Percentiles rank a stretch among this genome's conserved stretches.
phyloP scores from a whole-genome alignment of 202 grass and related monocot species.

The Setaria viridis region DNA sequence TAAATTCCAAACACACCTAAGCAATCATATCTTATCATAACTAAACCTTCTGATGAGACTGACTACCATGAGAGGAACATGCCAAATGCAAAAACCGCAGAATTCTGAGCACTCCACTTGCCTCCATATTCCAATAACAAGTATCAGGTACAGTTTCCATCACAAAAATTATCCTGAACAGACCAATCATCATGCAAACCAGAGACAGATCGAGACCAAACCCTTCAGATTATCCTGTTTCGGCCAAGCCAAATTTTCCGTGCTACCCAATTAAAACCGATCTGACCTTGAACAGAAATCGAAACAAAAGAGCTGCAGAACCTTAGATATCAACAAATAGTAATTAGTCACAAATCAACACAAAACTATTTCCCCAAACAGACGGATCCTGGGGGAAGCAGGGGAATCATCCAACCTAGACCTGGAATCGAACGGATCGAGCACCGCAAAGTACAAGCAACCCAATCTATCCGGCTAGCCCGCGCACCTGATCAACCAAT shows the following conservation, averaged over 20 bases:
- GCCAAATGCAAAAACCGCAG: not conserved
- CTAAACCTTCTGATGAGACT: not conserved
- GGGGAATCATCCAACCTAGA: slow-evolving; percentile 4
- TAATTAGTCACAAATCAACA: not conserved
- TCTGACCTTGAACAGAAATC: not conserved
- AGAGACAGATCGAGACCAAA: not conserved
- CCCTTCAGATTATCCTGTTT: not conserved
- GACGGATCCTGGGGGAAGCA: not conserved
- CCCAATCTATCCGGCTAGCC: not conserved
- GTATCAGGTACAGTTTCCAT: not conserved
- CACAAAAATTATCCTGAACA: slow-evolving; percentile 2
- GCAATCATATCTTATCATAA: not conserved
- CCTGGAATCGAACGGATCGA: not conserved
- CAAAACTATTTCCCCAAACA: not conserved
- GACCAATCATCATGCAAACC: not conserved
- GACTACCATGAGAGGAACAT: not conserved
- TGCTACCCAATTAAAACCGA: not conserved
- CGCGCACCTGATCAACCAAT: not conserved
- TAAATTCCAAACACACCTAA: not conserved
- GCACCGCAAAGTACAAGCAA: not conserved
- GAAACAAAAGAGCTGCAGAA: not conserved
- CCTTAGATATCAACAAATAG: not conserved
- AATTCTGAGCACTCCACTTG: not conserved
- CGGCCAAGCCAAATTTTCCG: not conserved
- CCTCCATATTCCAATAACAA: not conserved